Evolutionary conservation across 306 rosid species (phyloP), one percentile per base, ranked within the genome.

Genomic region (Corylus avellana): DNA sequence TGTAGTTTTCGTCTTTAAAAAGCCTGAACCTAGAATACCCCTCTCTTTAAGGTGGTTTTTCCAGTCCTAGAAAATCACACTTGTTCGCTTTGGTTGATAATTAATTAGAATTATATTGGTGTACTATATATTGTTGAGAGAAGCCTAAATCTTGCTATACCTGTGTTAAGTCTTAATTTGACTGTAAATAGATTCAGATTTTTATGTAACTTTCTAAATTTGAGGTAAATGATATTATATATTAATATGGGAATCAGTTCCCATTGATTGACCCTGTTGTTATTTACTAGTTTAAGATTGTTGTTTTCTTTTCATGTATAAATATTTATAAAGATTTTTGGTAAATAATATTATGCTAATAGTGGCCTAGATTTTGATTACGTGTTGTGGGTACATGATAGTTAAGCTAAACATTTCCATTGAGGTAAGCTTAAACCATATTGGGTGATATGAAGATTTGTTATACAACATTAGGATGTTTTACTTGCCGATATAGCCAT

Each of bases 341-440:
- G 20, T 64, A 16, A 32, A 14, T 64, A 13, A 6, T 7, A 37
- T 66, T 39, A 66, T 8, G 25, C 20, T 66, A 66, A 3, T 37
- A 5, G 71, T 37, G 71, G 11, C 48, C 71, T 66, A 66, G 71
- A 7, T 11, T 66, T 25, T 66, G 71, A 37, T 37, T 8, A 3
- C 2, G 6, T 66, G 6, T 66, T 66, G 10, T 66, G 2, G 22
- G 71, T 66, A 66, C 25, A 2, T 8, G 25, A 16, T 66, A 37
- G 14, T 9, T n/a, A 67, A 37, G 14, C 4, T n/a, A 67, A 67
- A 18, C 2, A 17, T 27, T 37, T 67, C 22, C 49, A 0, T 39
- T 39, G 48, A 67, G 72, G 50, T 67, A 39, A 67, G 72, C 72
- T 67, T 37, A 67, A 42, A 17, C 17, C 72, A 35, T 67, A 10